Percentiles rank a stretch among this genome's conserved stretches.
phyloP scores from a whole-genome alignment of 129 eudicot genomes.

The Flaveria linearis region DNA sequence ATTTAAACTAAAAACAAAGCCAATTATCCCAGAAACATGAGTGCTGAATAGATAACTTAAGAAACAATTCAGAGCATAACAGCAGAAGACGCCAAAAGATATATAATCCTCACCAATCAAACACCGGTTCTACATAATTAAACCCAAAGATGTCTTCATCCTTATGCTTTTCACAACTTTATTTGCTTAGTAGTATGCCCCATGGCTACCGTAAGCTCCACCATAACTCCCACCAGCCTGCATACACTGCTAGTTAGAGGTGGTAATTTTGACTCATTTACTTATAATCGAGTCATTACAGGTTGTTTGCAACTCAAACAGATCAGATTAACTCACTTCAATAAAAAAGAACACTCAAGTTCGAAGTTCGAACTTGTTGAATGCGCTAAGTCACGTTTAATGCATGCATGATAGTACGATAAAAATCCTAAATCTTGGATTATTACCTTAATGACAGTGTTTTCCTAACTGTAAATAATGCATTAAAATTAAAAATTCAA shows the following conservation, averaged over 20 bases:
- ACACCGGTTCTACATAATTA: background rate
- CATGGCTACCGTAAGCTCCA: conserved; percentile 17
- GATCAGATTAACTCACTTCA: background rate
- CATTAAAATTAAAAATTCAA: too few species aligned
- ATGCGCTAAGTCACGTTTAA: background rate
- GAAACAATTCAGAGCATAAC: background rate
- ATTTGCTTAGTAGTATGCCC: conserved; percentile 25
- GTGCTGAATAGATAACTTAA: background rate
- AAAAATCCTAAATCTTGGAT: background rate
- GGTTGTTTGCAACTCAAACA: background rate
- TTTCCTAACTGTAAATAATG: too few species aligned
- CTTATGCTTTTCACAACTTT: background rate
- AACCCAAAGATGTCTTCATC: conserved; percentile 16
- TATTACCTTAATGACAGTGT: background rate
- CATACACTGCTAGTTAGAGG: conserved; percentile 11
- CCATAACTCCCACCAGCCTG: conserved; percentile 36
- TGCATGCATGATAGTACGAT: background rate
- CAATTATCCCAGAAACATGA: too few species aligned
- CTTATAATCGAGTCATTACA: background rate
- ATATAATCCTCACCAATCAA: background rate
- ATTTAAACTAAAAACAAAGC: too few species aligned
- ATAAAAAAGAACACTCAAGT: background rate
- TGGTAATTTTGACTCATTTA: background rate
- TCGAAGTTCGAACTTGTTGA: background rate
- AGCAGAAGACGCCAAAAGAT: background rate